Percentiles rank a stretch among this genome's conserved stretches.
Evolutionary conservation across 257 asterid genomes (phyloP).

Genomic region (Solanum sejunctum): DNA sequence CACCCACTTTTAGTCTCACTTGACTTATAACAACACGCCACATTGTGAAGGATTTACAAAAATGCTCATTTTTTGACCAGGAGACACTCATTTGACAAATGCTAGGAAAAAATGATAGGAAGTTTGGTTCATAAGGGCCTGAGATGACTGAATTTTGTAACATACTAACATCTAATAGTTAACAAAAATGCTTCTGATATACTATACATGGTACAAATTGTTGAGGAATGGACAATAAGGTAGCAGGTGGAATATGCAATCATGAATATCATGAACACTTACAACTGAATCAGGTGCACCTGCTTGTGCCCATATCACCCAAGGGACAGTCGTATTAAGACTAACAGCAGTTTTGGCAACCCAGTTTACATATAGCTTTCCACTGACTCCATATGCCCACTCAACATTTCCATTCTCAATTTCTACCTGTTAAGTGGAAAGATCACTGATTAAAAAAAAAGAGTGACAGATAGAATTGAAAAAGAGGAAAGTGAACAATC

Average conservation of each 20-base stretch:
- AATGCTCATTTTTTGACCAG: constrained; percentile 74
- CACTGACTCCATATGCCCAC: constrained; percentile 47
- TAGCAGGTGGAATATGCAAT: background rate
- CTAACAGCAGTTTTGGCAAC: constrained; percentile 65
- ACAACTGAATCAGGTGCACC: constrained; percentile 82
- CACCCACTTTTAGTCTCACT: constrained; percentile 45
- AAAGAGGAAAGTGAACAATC: background rate
- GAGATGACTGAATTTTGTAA: background rate
- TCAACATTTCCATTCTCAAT: constrained; percentile 79
- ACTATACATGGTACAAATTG: background rate
- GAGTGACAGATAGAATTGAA: background rate
- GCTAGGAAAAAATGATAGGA: background rate
- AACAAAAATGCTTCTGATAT: background rate
- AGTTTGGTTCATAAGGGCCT: background rate
- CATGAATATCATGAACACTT: constrained; percentile 5
- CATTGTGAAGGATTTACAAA: constrained; percentile 92
- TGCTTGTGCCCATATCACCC: constrained; percentile 70
- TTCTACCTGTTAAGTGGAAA: constrained; percentile 37
- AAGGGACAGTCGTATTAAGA: constrained; percentile 60
- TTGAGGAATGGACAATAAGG: background rate
- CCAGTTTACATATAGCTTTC: constrained; percentile 54
- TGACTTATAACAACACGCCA: constrained; percentile 59
- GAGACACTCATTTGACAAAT: background rate
- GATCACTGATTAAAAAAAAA: background rate
- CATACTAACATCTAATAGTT: background rate